A percentile compares a stretch with the other conserved stretches of the same genome.
Conservation (phyloP, 2,329 filamentous ascomycete species). For the Penicillium concentricum region DNA sequence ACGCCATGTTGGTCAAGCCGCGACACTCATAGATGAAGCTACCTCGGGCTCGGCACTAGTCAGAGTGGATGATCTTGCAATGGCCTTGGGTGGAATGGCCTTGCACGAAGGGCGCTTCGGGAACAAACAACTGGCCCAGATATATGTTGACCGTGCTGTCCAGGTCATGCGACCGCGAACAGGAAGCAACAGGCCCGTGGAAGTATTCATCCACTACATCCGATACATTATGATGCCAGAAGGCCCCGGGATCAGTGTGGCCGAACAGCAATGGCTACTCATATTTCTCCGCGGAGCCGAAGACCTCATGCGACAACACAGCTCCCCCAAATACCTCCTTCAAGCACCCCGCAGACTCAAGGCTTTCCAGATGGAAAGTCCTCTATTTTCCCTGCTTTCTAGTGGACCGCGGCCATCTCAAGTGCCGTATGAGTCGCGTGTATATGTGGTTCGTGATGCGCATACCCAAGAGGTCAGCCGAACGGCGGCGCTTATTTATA, state of each 20-base stretch:
- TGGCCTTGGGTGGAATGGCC: conserved; percentile 38
- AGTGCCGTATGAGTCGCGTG: conserved; percentile 36
- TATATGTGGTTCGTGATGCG: conserved; percentile 36
- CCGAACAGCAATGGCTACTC: conserved; percentile 31
- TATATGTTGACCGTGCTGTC: conserved; percentile 33
- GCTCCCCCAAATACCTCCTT: conserved; percentile 24
- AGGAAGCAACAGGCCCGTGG: conserved; percentile 24
- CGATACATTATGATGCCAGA: conserved; percentile 32
- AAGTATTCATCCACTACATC: conserved; percentile 37
- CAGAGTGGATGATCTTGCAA: conserved; percentile 31
- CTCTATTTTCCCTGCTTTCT: conserved; percentile 42
- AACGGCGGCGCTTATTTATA: conserved; percentile 40
- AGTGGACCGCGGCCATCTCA: conserved; percentile 41
- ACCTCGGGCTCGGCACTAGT: conserved; percentile 20
- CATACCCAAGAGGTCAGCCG: conserved; percentile 38
- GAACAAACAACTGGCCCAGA: conserved; percentile 25
- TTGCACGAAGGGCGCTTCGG: conserved; percentile 43
- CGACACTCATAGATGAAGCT: conserved; percentile 30
- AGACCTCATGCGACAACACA: conserved; percentile 35
- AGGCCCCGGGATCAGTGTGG: conserved; percentile 8
- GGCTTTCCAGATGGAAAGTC: conserved; percentile 39
- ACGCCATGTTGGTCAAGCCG: conserved; percentile 28
- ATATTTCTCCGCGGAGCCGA: conserved; percentile 38
- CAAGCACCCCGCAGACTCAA: conserved; percentile 30
- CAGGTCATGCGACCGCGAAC: conserved; percentile 32